Base-by-base conservation (phyloP, 169 alveolate genomes). In the Eimeria mitis region DNA sequence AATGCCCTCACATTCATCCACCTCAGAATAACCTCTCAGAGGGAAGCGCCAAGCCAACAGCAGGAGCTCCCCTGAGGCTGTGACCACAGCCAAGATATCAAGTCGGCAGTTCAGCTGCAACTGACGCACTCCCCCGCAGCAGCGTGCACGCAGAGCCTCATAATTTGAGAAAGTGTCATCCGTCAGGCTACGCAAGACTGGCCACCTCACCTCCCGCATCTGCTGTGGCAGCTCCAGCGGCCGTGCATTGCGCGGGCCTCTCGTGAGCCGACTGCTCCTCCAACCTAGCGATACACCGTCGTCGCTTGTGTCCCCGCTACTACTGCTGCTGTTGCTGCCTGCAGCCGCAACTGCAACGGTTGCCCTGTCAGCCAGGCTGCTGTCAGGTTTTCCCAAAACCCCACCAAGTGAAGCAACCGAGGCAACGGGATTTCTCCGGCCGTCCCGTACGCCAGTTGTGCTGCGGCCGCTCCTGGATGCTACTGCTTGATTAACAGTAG, bases 31-130 rank as follows among this genome's bases (percentile, higher is more conserved):
- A 21, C 90, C 90, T 21, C 90, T n/a, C 68, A 91, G 75, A 13
- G 95, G 95, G 8, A 56, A 68, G n/a, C 61, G 84, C 95, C 95
- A 91, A 68, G 89, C 70, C 84, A 91, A 85, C 49, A 91, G 84
- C 16, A 91, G 73, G 37, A 76, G 59, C 83, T 85, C 87, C 25
- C 95, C 95, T 47, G 40, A 70, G 23, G 95, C 88, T 6, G 95
- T 91, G 13, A 91, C 95, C 44, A 78, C 95, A 21, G 91, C 90
- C 63, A 91, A n/a, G 54, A 91, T 25, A 28, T 85, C 79, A 11
- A 79, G 81, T 40, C 91, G 95, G 8, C 54, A 31, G n/a, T 91
- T 61, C 87, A 91, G 87, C 49, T 63, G 83, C 34, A 91, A 42
- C 75, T 91, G 95, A 19, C 83, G 65, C 40, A 91, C 54, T 25